These are phyloP conservation scores for Lyophyllum decastes DNA, from an alignment of 768 basidiomycete genomes.

Conservation along the genomic window DNA sequence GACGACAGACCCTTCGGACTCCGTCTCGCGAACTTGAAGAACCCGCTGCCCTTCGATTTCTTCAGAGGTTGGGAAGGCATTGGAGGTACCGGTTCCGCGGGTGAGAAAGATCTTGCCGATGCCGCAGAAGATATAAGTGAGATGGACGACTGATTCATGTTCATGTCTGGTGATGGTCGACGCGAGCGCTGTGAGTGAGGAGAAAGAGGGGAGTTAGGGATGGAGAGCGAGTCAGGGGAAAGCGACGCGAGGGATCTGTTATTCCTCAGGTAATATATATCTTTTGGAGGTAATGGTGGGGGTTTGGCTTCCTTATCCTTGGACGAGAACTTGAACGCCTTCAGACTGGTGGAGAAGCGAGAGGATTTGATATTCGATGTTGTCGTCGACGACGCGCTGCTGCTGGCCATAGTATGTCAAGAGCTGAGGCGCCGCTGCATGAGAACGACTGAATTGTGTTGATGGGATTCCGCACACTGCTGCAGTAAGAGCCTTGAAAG, in stretches of 20 bases:
- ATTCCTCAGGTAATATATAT: constrained; percentile 47
- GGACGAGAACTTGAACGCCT: constrained; percentile 31
- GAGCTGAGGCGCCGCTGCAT: constrained; percentile 3
- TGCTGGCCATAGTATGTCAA: constrained; percentile 26
- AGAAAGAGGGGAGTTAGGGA: constrained; percentile 42
- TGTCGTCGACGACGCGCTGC: constrained; percentile 23
- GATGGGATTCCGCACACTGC: neutral
- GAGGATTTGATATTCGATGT: constrained; percentile 21
- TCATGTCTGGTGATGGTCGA: constrained; percentile 31
- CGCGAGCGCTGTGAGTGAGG: constrained; percentile 33
- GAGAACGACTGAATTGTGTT: neutral
- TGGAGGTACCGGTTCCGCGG: constrained; percentile 13
- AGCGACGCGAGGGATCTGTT: constrained; percentile 50
- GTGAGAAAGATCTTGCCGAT: constrained; percentile 26
- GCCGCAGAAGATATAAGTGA: constrained; percentile 38
- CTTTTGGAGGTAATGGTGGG: constrained; percentile 68
- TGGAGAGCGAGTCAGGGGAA: constrained; percentile 40
- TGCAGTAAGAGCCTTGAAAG: neutral
- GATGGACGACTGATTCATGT: constrained; percentile 32
- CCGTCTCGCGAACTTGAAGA: constrained; percentile 45
- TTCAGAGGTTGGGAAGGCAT: constrained; percentile 17
- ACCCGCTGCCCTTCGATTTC: constrained; percentile 38
- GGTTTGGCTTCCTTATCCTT: constrained; percentile 36
- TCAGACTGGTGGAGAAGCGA: constrained; percentile 33
- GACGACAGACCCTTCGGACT: constrained; percentile 27